A percentile compares a stretch with the other conserved stretches of the same genome.
Evolutionary conservation across 2,329 filamentous ascomycete species (phyloP).

Genomic region (Amphichorda felina): DNA sequence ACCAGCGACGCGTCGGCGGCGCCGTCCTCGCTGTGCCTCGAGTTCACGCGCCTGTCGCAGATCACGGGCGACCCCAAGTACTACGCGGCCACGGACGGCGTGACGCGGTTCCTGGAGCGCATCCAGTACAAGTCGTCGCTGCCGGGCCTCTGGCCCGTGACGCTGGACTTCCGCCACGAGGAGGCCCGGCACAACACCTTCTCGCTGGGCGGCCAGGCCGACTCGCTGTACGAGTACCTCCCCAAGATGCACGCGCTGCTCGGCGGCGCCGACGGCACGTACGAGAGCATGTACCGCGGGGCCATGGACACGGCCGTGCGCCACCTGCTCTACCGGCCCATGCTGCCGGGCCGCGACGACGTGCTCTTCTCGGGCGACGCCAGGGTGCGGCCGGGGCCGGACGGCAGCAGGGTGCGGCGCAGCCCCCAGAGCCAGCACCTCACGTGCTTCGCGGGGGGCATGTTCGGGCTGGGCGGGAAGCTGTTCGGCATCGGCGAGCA

Average conservation of each 20-base stretch:
- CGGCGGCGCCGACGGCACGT: conserved; percentile 36
- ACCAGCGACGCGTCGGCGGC: conserved; percentile 14
- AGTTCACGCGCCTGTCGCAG: conserved; percentile 54
- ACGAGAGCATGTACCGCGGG: conserved; percentile 24
- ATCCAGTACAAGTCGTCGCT: conserved; percentile 40
- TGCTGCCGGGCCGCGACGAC: conserved; percentile 44
- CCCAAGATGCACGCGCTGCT: conserved; percentile 54
- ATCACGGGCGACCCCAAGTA: conserved; percentile 47
- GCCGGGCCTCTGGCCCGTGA: conserved; percentile 51
- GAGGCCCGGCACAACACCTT: conserved; percentile 33
- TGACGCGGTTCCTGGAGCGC: conserved; percentile 41
- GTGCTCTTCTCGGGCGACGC: conserved; percentile 51
- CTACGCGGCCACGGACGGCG: conserved; percentile 49
- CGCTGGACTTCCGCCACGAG: conserved; percentile 41
- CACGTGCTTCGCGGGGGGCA: conserved; percentile 55
- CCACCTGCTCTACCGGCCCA: conserved; percentile 55
- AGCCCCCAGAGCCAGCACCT: conserved; percentile 40
- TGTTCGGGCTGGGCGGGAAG: conserved; percentile 50
- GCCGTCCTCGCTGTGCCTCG: conserved; percentile 46
- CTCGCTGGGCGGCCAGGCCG: conserved; percentile 42
- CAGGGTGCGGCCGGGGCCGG: conserved; percentile 4
- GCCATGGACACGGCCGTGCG: conserved; percentile 45
- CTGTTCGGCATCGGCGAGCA: conserved; percentile 44
- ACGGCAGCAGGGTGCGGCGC: conserved; percentile 11
- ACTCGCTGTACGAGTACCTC: conserved; percentile 55